Evolutionary conservation across 1,284 basidiomycete species (phyloP).

Genomic region (Ganoderma lucidum): DNA sequence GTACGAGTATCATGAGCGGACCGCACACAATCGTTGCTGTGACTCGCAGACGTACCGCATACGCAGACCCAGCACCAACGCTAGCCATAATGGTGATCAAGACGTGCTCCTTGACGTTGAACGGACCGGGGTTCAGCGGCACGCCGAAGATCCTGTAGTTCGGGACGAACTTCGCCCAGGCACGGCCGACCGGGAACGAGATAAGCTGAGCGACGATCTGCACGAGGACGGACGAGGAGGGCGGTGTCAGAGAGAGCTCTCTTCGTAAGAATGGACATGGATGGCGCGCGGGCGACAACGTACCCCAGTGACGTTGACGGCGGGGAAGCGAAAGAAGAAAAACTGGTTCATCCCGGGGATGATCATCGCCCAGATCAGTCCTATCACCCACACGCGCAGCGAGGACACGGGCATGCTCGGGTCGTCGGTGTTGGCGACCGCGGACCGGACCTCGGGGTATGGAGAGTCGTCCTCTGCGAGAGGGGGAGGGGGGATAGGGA

Average conservation of each 20-base stretch:
- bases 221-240: not conserved
- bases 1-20: not conserved
- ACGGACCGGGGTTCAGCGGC: constrained; percentile 74
- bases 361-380: constrained; percentile 54
- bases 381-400: constrained; percentile 65
- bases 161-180: constrained; percentile 66
- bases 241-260: constrained; percentile 14
- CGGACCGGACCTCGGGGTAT: constrained; percentile 71
- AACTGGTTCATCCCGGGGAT: constrained; percentile 55
- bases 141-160: constrained; percentile 49
- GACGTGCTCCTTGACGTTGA: constrained; percentile 78
- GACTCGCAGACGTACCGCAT: constrained; percentile 48
- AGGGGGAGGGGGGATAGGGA: not conserved
- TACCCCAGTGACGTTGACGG: constrained; percentile 41
- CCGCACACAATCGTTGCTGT: not conserved
- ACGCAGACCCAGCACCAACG: constrained; percentile 67
- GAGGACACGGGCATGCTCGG: constrained; percentile 66
- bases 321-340: constrained; percentile 52
- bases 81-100: constrained; percentile 81
- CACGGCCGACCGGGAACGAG: constrained; percentile 68
- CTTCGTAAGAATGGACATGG: constrained; percentile 9
- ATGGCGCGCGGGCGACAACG: constrained; percentile 10
- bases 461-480: constrained; percentile 58
- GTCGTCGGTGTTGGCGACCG: constrained; percentile 72
- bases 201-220: constrained; percentile 69